Evolutionary conservation across 305 asterid species (phyloP), one percentile per base, ranked within the genome.

Genomic region (Fraxinus floribunda): DNA sequence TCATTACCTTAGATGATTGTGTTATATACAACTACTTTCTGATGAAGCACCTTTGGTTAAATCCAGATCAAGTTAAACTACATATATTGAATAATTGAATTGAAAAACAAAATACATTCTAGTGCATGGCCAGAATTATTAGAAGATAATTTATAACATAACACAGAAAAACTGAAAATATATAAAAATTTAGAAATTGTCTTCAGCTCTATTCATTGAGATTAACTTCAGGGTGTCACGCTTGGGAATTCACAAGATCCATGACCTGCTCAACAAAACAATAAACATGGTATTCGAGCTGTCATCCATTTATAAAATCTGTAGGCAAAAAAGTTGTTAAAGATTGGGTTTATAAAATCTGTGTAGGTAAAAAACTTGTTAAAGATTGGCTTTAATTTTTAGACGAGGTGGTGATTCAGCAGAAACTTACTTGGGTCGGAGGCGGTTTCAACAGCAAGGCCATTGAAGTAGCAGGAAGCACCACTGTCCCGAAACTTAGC

Each of bases 231-330:
- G 74, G 91, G 77, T 26, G 86, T 70, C 76, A 92, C 94, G 80
- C 93, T 91, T 16, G 97, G 96, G 55, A 87, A 87, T 57, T 83
- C 77, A 91, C 97, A 93, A 1, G 91, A 84, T 74, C 94, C 97
- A 86, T 87, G 92, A 81, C 96, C 96, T 93, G 93, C 57, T 72
- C 81, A 86, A 44, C 75, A 84, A 13, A 20, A 44, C 5, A 13
- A 29, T 68, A 29, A 68, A 11, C 36, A 10, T 68, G 20, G 9
- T 11, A 29, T 68, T 60, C 6, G 32, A 60, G 32, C 13, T 15
- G 32, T 22, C 71, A 22, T 60, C 32, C 71, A 20, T 20, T 60
- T 29, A 29, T 29, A 29, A 29, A 29, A 29, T 29, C 32, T 29
- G 32, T 29, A 26, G 30, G 30, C 30, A 26, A 26, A 26, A 26